phyloP scores from a whole-genome alignment of 2,329 filamentous ascomycete genomes.

The Hypomyces rosellus region DNA sequence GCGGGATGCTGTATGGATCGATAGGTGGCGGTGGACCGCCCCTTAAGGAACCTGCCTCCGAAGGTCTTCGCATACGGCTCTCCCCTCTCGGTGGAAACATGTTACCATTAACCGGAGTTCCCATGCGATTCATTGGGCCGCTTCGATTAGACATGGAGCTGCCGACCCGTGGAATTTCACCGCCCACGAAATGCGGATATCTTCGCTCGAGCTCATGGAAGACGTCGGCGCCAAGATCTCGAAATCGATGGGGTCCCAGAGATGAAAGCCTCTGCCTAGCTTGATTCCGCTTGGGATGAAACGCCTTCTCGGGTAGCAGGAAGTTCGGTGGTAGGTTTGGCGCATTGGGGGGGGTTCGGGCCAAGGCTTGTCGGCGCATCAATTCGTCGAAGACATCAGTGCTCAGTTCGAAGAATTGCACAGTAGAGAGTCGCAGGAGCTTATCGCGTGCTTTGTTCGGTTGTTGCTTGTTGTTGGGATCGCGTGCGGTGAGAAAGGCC shows the following conservation, averaged over 20 bases:
- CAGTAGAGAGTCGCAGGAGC: conserved; percentile 76
- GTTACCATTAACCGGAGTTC: conserved; percentile 56
- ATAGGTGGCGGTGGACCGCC: conserved; percentile 35
- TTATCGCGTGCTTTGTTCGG: conserved; percentile 93
- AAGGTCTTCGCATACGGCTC: conserved; percentile 50
- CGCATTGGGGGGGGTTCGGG: conserved; percentile 47
- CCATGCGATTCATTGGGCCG: conserved; percentile 52
- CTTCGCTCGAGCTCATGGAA: conserved; percentile 90
- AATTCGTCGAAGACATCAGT: conserved; percentile 97
- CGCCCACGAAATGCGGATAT: conserved; percentile 71
- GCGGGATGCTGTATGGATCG: conserved; percentile 48
- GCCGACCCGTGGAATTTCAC: conserved; percentile 60
- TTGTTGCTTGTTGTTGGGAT: conserved; percentile 67
- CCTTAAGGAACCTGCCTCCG: conserved; percentile 56
- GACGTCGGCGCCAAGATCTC: conserved; percentile 90
- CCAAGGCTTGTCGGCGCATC: conserved; percentile 70
- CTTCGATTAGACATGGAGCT: conserved; percentile 61
- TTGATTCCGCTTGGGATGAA: conserved; percentile 96
- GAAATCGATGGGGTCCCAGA: conserved; percentile 77
- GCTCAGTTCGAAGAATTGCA: conserved; percentile 95
- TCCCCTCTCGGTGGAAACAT: conserved; percentile 45
- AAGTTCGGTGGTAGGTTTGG: conserved; percentile 58
- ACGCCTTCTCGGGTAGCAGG: conserved; percentile 77
- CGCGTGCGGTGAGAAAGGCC: conserved; percentile 68
- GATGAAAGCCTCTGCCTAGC: conserved; percentile 93